Percentiles rank a stretch among this genome's conserved stretches.
Evolutionary conservation across 768 basidiomycete genomes (phyloP).

Genomic region (Cystobasidium onofrii): DNA sequence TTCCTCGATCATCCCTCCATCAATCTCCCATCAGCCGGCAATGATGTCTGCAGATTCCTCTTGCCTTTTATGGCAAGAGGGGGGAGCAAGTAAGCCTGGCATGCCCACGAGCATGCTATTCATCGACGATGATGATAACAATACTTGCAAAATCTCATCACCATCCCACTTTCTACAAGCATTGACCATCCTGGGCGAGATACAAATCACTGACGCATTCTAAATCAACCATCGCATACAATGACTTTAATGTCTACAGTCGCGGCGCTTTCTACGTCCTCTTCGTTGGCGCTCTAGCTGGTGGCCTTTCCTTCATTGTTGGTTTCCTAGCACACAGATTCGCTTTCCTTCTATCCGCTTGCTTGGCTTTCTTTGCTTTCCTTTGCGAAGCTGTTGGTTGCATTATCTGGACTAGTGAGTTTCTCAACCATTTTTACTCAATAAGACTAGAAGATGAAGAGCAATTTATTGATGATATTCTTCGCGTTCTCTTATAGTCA

Average conservation of each 20-base stretch:
- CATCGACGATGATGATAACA: no score
- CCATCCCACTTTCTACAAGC: neutral
- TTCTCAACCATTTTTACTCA: neutral
- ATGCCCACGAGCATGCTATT: no score
- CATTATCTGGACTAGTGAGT: constrained; percentile 33
- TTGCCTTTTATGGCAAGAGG: constrained; percentile 21
- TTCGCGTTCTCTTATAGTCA: neutral
- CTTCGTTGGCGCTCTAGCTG: constrained; percentile 33
- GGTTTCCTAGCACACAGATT: constrained; percentile 50
- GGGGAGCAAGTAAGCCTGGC: neutral
- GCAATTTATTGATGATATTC: no score
- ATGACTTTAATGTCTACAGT: neutral
- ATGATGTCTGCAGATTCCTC: neutral
- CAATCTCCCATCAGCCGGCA: neutral
- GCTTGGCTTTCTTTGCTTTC: constrained; percentile 53
- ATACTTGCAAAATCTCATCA: neutral
- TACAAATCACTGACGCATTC: neutral
- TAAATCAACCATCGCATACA: neutral
- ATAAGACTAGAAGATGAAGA: no score
- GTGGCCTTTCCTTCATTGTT: constrained; percentile 27
- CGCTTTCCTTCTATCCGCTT: constrained; percentile 79
- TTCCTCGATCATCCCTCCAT: neutral
- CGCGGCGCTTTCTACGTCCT: constrained; percentile 50
- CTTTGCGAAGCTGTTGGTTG: constrained; percentile 23
- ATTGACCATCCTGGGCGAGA: neutral